These are phyloP conservation scores for Citrus maxima DNA, from an alignment of 345 rosid species.

Conservation along the genomic window DNA sequence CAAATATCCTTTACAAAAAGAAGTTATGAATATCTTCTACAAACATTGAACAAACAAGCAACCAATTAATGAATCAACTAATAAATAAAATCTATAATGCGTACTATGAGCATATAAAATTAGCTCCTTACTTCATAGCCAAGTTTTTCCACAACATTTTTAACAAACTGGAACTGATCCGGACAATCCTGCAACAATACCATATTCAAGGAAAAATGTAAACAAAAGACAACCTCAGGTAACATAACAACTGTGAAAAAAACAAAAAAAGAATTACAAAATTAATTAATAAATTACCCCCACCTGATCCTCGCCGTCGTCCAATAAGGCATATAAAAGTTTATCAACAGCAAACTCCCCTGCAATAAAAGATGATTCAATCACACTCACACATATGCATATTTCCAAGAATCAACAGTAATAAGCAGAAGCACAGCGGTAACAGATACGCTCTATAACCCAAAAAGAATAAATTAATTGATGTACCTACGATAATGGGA, in stretches of 20 bases:
- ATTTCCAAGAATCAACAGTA: neutral
- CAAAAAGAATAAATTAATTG: neutral
- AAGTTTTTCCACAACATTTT: conserved; percentile 51
- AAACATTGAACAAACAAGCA: neutral
- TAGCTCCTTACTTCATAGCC: conserved; percentile 60
- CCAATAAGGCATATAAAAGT: conserved; percentile 40
- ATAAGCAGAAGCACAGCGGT: neutral
- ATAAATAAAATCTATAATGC: conserved; percentile 17
- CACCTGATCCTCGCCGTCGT: conserved; percentile 34
- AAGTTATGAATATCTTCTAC: neutral
- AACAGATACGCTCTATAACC: neutral
- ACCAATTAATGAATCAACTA: neutral
- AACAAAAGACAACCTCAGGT: neutral
- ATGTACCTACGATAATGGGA: conserved; percentile 67
- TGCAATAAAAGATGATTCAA: conserved; percentile 22
- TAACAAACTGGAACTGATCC: conserved; percentile 70
- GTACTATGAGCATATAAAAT: conserved; percentile 6
- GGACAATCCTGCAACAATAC: conserved; percentile 53
- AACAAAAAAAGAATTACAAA: neutral
- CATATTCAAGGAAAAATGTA: neutral
- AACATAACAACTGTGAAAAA: no score
- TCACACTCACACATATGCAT: conserved; percentile 9
- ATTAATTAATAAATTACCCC: conserved; percentile 43
- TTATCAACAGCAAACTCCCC: conserved; percentile 76
- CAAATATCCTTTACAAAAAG: neutral